Percentiles rank a stretch among this genome's conserved stretches.
Evolutionary conservation across 768 basidiomycete genomes (phyloP).

Genomic region (Russula compacta): DNA sequence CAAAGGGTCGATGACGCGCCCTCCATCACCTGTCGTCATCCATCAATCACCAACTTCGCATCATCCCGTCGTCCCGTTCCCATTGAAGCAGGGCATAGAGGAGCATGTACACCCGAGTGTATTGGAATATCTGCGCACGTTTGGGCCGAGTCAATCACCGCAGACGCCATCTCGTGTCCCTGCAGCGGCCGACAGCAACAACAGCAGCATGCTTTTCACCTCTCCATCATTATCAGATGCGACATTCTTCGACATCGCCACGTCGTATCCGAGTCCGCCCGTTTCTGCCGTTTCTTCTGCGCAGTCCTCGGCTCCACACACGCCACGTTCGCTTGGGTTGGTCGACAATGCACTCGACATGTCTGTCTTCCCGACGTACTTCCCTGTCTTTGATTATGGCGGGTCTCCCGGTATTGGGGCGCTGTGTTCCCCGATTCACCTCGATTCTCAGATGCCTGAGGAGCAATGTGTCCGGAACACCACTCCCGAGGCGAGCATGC

Average conservation of each 20-base stretch:
- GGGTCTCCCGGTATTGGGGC: not conserved
- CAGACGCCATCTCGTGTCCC: not conserved
- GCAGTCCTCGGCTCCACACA: constrained; percentile 8
- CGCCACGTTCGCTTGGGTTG: not conserved
- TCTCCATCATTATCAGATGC: constrained; percentile 2
- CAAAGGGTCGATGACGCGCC: constrained; percentile 41
- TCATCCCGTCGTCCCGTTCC: constrained; percentile 66
- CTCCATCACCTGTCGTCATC: constrained; percentile 24
- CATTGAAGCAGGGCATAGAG: constrained; percentile 42
- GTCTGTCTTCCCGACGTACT: constrained; percentile 16
- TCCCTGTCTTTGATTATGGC: constrained; percentile 17
- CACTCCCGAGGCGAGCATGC: constrained; percentile 28
- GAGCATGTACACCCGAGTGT: constrained; percentile 53
- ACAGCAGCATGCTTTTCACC: not conserved
- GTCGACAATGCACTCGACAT: constrained; percentile 6
- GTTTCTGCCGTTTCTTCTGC: constrained; percentile 8
- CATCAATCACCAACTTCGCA: constrained; percentile 64
- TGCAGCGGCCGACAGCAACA: not conserved
- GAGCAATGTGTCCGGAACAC: constrained; percentile 23
- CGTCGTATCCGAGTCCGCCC: constrained; percentile 16
- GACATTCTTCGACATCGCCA: constrained; percentile 11
- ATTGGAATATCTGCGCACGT: constrained; percentile 60
- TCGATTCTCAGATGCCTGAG: constrained; percentile 4
- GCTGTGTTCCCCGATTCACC: constrained; percentile 14
- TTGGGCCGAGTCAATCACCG: constrained; percentile 29